Base-by-base conservation (phyloP, 2,329 filamentous ascomycete genomes). In the Ophiocordyceps polyrhachis-furcata region DNA sequence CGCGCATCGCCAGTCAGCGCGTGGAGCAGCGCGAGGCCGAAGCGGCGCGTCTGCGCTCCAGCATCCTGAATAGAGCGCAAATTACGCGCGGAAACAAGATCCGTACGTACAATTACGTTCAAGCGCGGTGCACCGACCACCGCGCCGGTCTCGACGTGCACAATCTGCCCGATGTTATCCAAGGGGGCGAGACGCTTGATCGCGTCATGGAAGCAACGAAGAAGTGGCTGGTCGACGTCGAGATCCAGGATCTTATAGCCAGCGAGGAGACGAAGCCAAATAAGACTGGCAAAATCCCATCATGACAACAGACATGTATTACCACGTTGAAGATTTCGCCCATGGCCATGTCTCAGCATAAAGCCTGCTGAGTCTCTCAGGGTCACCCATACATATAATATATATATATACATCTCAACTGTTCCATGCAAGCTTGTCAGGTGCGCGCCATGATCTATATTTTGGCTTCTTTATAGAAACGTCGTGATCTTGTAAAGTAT, bases 51-150 rank as follows among this genome's bases (percentile, higher is more conserved):
- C 60, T 96, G 61, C 71, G 88, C 45, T 75, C 87, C 57, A 85
- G 80, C 50, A 85, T 87, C 4, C 73, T 93, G 50, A 79, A 83
- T 32, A 75, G 79, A 52, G 79, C 87, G 46, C 81, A 81, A 55
- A 88, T 91, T 65, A 91, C 88, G 6, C 74, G 91, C 40, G 85
- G 85, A 42, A 87, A 96, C 65, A 98, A 98, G 67, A 81, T 98
- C 47, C 71, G 88, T 48, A 95, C 88, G 0, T 95, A 95, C 62
- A 94, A 95, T 60, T 78, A 75, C 61, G 68, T 65, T 49, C 74
- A 77, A 57, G 72, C 87, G 61, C 71, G 88, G 40, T 88, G 91
- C 51, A 93, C 88, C 2, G 88, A 95, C 56, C 88, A 95, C 62
- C 71, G 88, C 38, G 85, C 81, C 53, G 85, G 83, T 0, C 59